Conservation (phyloP, 2,329 filamentous ascomycete genomes). For the Polytolypa hystricis region DNA sequence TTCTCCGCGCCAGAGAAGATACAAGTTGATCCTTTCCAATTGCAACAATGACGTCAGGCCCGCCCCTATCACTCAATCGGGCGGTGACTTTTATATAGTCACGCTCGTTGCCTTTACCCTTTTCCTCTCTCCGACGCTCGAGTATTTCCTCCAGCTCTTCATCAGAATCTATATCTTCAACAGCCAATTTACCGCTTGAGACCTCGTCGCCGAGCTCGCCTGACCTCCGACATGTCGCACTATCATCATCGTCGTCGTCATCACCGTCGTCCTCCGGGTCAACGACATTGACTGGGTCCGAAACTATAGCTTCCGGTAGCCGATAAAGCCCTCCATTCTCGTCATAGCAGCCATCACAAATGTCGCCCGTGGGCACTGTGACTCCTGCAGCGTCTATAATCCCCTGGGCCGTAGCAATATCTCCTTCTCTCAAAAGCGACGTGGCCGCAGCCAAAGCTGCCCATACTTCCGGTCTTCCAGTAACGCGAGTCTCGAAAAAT, state of each 20-base stretch:
- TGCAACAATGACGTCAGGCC: slow-evolving; percentile 50
- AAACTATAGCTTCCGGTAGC: slow-evolving; percentile 56
- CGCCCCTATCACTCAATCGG: slow-evolving; percentile 53
- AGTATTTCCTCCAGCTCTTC: slow-evolving; percentile 29
- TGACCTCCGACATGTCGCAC: slow-evolving; percentile 3
- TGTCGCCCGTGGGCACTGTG: slow-evolving; percentile 60
- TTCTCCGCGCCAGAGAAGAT: slow-evolving; percentile 48
- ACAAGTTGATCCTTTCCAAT: slow-evolving; percentile 54
- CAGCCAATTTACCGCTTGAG: slow-evolving; percentile 23
- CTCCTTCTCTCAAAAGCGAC: slow-evolving; percentile 53
- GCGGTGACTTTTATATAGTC: slow-evolving; percentile 49
- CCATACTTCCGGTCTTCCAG: slow-evolving; percentile 70
- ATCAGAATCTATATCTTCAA: slow-evolving; percentile 30
- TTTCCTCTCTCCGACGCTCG: slow-evolving; percentile 42
- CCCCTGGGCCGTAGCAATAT: slow-evolving; percentile 61
- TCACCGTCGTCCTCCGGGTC: slow-evolving; percentile 15
- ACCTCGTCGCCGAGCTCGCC: slow-evolving; percentile 19
- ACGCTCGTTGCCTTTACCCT: slow-evolving; percentile 48
- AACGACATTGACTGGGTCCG: slow-evolving; percentile 41
- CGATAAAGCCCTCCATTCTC: slow-evolving; percentile 58
- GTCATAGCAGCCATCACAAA: slow-evolving; percentile 64
- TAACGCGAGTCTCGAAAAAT: slow-evolving; percentile 85
- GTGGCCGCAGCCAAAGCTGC: slow-evolving; percentile 58
- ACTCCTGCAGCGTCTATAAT: slow-evolving; percentile 70
- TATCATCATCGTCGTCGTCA: slow-evolving; percentile 1